Base-by-base conservation (phyloP, 1,284 basidiomycete genomes). In the Meripilus lineatus region DNA sequence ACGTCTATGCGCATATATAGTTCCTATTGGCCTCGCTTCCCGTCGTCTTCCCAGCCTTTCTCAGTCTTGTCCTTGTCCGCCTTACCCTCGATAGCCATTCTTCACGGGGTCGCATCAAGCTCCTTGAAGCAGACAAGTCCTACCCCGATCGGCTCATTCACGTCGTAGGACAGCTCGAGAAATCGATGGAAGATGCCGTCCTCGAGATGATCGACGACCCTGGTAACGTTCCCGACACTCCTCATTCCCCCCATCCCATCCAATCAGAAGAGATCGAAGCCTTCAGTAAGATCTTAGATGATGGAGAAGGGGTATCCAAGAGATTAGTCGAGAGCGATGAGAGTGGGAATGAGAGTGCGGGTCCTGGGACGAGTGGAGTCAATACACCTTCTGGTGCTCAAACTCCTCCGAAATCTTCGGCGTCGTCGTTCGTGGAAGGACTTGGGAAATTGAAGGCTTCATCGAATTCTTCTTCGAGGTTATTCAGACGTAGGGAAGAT, bases 51-150 rank as follows among this genome's bases (percentile, higher is more conserved):
- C 87, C 89, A 1, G 54, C 78, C 6, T 56, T 81, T 37, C 24
- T 89, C 20, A 67, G 72, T 2, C 55, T 83, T 6, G 61, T 65
- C 21, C 34, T 83, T 32, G 40, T 78, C 24, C 75, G 75, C 8
- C 64, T 89, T 24, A 64, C 74, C 3, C 64, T 78, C 23, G 69
- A 78, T 14, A 64, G 78, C 1, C 70, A 64, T 28, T 66, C 68
- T 0, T 88, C 85, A 3, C 75, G 74, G 10, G 64, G 65, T 18
- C 81, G 85, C 22, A 75, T 89, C 44, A 70, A 68, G 49, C 53
- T 71, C 3, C 70, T 89, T 20, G 84, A 88, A 60, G 63, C 67
- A 37, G 65, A 70, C 32, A 70, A 75, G 38, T 61, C 65, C 10
- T 40, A 64, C 61, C 32, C 67, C 53, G 50, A 67, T 57, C 47